These are phyloP conservation scores for Kalanchoe fedtschenkoi DNA, from an alignment of 164 flowering plant species.

Conservation along the genomic window DNA sequence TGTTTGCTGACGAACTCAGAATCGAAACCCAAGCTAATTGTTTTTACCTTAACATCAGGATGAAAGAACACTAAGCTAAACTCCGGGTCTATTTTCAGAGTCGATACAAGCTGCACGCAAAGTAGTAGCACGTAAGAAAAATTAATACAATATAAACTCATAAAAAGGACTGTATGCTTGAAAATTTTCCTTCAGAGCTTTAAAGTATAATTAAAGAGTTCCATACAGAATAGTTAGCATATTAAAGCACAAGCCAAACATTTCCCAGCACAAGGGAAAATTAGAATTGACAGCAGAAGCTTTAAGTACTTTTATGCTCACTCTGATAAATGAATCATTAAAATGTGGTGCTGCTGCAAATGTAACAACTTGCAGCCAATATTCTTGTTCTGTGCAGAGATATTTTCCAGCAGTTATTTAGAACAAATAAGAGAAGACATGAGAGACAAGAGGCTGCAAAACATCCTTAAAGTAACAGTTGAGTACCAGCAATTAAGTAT, in stretches of 20 bases:
- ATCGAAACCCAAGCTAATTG: not conserved
- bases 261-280: too few species aligned
- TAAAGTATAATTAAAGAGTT: too few species aligned
- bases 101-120: slow-evolving; percentile 67
- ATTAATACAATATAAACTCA: slow-evolving; percentile 7
- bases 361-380: too few species aligned
- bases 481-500: not conserved
- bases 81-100: slow-evolving; percentile 58
- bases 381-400: too few species aligned
- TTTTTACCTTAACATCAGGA: slow-evolving; percentile 60
- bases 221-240: too few species aligned
- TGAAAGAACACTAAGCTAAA: slow-evolving; percentile 45
- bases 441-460: not conserved
- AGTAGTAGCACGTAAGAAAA: slow-evolving; percentile 12
- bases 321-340: not conserved
- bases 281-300: too few species aligned
- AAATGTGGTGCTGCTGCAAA: not conserved
- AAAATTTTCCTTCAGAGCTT: not conserved
- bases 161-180: not conserved
- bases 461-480: not conserved
- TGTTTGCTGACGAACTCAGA: not conserved
- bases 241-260: too few species aligned
- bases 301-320: too few species aligned
- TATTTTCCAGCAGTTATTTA: not conserved
- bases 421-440: not conserved